A percentile compares a stretch with the other conserved stretches of the same genome.
Conservation (phyloP, 108 stramenopile genomes). For the Cyclostephanos invisitatus region DNA sequence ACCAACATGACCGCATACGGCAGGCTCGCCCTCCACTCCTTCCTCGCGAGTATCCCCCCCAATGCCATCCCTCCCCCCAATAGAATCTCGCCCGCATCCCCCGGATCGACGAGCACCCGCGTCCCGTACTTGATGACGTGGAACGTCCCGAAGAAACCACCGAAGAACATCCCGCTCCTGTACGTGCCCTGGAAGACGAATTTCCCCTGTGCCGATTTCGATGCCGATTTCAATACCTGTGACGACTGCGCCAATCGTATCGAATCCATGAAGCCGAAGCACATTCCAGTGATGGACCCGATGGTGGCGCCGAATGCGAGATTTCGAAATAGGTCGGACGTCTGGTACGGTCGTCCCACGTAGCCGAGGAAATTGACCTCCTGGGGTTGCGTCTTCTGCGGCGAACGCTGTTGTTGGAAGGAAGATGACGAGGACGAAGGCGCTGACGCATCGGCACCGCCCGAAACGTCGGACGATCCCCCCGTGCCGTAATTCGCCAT, state of each 20-base stretch:
- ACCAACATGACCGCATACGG: slow-evolving; percentile 86
- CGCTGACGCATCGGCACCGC: neutral
- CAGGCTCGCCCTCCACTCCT: slow-evolving; percentile 69
- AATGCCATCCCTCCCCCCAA: slow-evolving; percentile 56
- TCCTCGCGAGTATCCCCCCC: slow-evolving; percentile 61
- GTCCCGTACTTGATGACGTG: slow-evolving; percentile 73
- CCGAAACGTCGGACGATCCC: neutral
- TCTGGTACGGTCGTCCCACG: slow-evolving; percentile 54
- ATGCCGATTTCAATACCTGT: slow-evolving; percentile 64
- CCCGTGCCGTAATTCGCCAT: too few relatives aligned
- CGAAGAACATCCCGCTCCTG: slow-evolving; percentile 69
- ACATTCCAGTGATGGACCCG: slow-evolving; percentile 78
- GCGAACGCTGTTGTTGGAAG: slow-evolving; percentile 14
- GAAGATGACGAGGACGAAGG: slow-evolving; percentile 2
- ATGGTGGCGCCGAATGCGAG: slow-evolving; percentile 81
- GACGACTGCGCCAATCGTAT: slow-evolving; percentile 71
- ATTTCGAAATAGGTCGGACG: slow-evolving; percentile 60
- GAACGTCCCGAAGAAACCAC: slow-evolving; percentile 70
- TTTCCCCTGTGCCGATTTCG: slow-evolving; percentile 68
- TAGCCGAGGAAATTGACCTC: slow-evolving; percentile 36
- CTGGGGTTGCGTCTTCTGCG: neutral
- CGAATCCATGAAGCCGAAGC: slow-evolving; percentile 91
- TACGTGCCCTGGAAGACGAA: slow-evolving; percentile 74
- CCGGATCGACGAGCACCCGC: slow-evolving; percentile 67
- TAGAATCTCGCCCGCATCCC: slow-evolving; percentile 67